phyloP scores from a whole-genome alignment of 2,329 filamentous ascomycete genomes.

The Albophoma yamanashiensis region DNA sequence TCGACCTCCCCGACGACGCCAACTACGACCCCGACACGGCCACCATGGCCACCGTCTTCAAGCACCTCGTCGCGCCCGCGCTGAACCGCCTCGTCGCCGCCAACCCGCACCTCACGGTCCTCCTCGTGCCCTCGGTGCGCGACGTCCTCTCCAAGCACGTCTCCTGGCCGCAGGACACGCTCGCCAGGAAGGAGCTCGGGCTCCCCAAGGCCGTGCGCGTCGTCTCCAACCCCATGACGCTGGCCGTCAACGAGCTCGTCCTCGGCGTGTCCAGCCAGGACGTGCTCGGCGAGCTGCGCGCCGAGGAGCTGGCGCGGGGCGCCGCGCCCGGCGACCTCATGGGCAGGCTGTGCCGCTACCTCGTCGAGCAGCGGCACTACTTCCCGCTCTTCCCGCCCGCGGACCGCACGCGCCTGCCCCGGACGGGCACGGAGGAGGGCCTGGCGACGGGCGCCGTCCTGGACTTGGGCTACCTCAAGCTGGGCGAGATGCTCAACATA shows the following conservation, averaged over 20 bases:
- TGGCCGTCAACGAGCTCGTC: constrained; percentile 79
- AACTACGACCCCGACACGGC: constrained; percentile 64
- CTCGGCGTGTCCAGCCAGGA: constrained; percentile 79
- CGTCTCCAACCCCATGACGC: constrained; percentile 82
- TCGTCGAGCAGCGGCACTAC: constrained; percentile 87
- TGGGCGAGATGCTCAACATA: constrained; percentile 84
- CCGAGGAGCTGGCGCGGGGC: constrained; percentile 47
- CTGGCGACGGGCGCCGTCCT: constrained; percentile 64
- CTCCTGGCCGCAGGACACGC: constrained; percentile 62
- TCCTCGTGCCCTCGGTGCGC: constrained; percentile 74
- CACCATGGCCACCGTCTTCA: constrained; percentile 76
- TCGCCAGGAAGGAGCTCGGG: constrained; percentile 61
- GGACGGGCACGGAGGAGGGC: constrained; percentile 48
- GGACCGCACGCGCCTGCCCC: constrained; percentile 55
- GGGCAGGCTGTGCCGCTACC: constrained; percentile 60
- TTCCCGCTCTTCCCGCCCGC: constrained; percentile 80
- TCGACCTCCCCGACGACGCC: constrained; percentile 61
- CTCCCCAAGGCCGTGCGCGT: constrained; percentile 67
- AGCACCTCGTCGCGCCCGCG: constrained; percentile 63
- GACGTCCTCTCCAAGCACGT: constrained; percentile 76
- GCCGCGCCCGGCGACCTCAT: constrained; percentile 41
- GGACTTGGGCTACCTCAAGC: constrained; percentile 73
- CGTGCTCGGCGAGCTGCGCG: constrained; percentile 68
- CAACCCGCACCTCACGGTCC: constrained; percentile 68
- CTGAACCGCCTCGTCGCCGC: constrained; percentile 59